Conservation (phyloP, 306 rosid genomes). For the Cucurbita maxima region DNA sequence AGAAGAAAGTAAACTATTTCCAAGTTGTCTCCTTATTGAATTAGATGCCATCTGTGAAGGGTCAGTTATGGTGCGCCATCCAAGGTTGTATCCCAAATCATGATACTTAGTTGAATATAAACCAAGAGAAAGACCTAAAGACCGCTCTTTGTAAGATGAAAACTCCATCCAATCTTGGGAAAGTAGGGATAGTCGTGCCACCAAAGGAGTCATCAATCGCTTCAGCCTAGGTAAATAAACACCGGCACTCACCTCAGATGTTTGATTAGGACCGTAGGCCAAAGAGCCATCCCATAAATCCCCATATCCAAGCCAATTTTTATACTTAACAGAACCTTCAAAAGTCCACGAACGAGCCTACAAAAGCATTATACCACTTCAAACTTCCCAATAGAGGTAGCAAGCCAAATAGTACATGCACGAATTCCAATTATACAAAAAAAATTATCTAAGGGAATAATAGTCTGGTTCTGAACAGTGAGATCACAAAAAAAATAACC, state of each 20-base stretch:
- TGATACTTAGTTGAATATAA: slow-evolving; percentile 62
- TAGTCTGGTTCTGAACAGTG: background rate
- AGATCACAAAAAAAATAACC: background rate
- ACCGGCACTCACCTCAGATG: slow-evolving; percentile 75
- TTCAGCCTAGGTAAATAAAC: slow-evolving; percentile 58
- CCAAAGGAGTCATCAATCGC: slow-evolving; percentile 48
- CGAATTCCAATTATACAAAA: background rate
- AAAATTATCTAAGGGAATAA: background rate
- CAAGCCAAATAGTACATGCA: background rate
- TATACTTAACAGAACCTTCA: slow-evolving; percentile 73
- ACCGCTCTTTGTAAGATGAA: slow-evolving; percentile 79
- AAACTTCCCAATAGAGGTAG: slow-evolving; percentile 2
- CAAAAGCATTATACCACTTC: slow-evolving; percentile 24
- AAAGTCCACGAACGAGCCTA: slow-evolving; percentile 79
- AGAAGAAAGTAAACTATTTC: slow-evolving; percentile 77
- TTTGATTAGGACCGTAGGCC: slow-evolving; percentile 77
- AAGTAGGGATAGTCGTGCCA: slow-evolving; percentile 54
- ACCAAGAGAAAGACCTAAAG: slow-evolving; percentile 66
- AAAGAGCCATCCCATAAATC: slow-evolving; percentile 91
- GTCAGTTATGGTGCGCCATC: slow-evolving; percentile 88
- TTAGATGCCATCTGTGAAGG: slow-evolving; percentile 79
- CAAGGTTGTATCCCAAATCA: slow-evolving; percentile 75
- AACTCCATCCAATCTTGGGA: slow-evolving; percentile 92
- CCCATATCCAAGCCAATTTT: slow-evolving; percentile 80
- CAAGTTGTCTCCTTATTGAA: slow-evolving; percentile 95